Evolutionary conservation across 2,329 filamentous ascomycete genomes (phyloP), one percentile per base, ranked within the genome.

Genomic region (Orbilia brochopaga): DNA sequence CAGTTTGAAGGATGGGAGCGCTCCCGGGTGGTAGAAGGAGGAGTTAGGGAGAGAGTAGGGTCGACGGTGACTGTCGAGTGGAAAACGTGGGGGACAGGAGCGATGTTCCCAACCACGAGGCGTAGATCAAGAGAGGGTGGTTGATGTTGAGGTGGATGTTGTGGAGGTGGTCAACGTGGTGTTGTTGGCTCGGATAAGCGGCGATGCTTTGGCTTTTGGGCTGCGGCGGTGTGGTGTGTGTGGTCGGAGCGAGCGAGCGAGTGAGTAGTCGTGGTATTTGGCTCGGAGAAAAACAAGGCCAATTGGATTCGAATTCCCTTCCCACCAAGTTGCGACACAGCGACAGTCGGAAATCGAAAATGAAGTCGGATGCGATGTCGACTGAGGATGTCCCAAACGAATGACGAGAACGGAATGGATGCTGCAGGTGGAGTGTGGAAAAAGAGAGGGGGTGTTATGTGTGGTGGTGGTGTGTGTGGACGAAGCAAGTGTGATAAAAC

Each of bases 1-100:
- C 67, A 72, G 67, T 53, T 72, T 72, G 67, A 65, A 61, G 23
- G 60, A 56, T 72, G 52, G 24, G 15, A 21, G 24, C 8, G 50
- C 27, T 27, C 24, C 37, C 37, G 23, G 32, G 55, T 32, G 4
- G 15, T 17, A 11, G 27, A 40, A 19, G 35, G 19, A 37, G 24
- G 19, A 32, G 37, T 23, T 27, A 8, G 44, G 30, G 37, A 56
- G n/a, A 48, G 59, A 35, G 50, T 46, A 30, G 15, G 23, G 48
- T 40, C 27, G 44, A 54, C 35, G 32, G 30, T 51, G 53, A 27
- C 24, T 53, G 50, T 19, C 11, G 15, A 48, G n/a, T n/a, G n/a
- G n/a, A n/a, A n/a, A n/a, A n/a, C n/a, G n/a, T n/a, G n/a, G n/a
- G n/a, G n/a, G n/a, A n/a, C n/a, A n/a, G n/a, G n/a, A 48, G 11